A percentile compares a stretch with the other conserved stretches of the same genome.
Evolutionary conservation across 352 stramenopile species (phyloP).

Genomic region (Phytophthora foliorum): DNA sequence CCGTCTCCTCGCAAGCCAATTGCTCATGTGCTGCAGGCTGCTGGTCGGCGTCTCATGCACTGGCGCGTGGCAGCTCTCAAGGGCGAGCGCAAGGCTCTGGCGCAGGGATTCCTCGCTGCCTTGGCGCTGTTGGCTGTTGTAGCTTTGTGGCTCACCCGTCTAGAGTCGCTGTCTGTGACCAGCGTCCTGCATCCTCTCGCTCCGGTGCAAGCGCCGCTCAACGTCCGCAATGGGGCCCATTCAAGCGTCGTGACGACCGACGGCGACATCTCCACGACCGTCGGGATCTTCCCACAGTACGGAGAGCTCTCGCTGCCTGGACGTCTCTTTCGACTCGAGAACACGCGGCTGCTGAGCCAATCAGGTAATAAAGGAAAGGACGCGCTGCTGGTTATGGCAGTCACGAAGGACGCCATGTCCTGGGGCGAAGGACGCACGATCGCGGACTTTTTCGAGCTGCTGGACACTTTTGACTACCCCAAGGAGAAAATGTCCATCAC

Average conservation of each 20-base stretch:
- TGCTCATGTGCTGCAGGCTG: not conserved
- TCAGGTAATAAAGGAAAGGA: constrained; percentile 14
- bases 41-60: constrained; percentile 4
- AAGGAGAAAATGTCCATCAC: constrained; percentile 37
- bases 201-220: constrained; percentile 14
- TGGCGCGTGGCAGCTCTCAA: constrained; percentile 12
- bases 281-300: constrained; percentile 16
- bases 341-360: constrained; percentile 3
- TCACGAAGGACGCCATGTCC: constrained; percentile 35
- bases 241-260: constrained; percentile 1
- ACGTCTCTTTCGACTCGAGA: constrained; percentile 14
- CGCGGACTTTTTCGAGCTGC: constrained; percentile 38
- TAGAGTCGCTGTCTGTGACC: not conserved
- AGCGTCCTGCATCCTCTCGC: constrained; percentile 19
- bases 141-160: not conserved
- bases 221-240: not conserved
- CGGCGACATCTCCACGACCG: constrained; percentile 7
- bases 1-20: not conserved
- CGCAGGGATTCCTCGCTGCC: not conserved
- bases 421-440: constrained; percentile 32
- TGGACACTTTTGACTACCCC: constrained; percentile 38
- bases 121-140: constrained; percentile 4
- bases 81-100: constrained; percentile 8
- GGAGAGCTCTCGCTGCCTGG: constrained; percentile 7
- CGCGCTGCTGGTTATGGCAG: constrained; percentile 30